These are phyloP conservation scores for Iberis pinnata DNA, from an alignment of 345 rosid species.

Conservation along the genomic window DNA sequence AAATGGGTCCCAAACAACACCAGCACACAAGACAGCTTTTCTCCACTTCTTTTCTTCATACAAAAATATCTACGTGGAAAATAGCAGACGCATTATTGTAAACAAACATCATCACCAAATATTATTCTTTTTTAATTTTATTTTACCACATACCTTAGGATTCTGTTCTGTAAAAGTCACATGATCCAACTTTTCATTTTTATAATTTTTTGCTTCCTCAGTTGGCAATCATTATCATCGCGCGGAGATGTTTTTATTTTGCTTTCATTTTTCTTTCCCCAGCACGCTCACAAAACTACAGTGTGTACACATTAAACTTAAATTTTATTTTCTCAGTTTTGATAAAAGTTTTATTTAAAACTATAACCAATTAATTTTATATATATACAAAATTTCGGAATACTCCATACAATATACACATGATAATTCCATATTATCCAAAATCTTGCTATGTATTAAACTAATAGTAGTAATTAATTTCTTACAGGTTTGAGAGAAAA, in stretches of 20 bases:
- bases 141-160: slow-evolving; percentile 33
- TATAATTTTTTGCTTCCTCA: slow-evolving; percentile 28
- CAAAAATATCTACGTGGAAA: background rate
- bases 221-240: slow-evolving; percentile 34
- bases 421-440: no score
- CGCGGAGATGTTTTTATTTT: slow-evolving; percentile 2
- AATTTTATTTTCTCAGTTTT: no score
- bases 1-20: slow-evolving; percentile 30
- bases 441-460: no score
- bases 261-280: background rate
- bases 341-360: no score
- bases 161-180: slow-evolving; percentile 36
- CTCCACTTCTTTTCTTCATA: slow-evolving; percentile 25
- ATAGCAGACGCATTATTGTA: slow-evolving; percentile 7
- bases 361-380: no score
- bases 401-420: no score
- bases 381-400: no score
- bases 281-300: slow-evolving; percentile 15
- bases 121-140: slow-evolving; percentile 1
- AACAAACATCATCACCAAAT: slow-evolving; percentile 29
- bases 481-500: no score
- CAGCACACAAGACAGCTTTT: slow-evolving; percentile 35
- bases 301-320: no score
- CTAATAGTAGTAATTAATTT: no score
- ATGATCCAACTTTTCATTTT: slow-evolving; percentile 32